Percentiles rank a stretch among this genome's conserved stretches.
These are phyloP conservation scores for Coemansia sp. DNA, from an alignment of 192 early-diverging fungal species.

Conservation along the genomic window DNA sequence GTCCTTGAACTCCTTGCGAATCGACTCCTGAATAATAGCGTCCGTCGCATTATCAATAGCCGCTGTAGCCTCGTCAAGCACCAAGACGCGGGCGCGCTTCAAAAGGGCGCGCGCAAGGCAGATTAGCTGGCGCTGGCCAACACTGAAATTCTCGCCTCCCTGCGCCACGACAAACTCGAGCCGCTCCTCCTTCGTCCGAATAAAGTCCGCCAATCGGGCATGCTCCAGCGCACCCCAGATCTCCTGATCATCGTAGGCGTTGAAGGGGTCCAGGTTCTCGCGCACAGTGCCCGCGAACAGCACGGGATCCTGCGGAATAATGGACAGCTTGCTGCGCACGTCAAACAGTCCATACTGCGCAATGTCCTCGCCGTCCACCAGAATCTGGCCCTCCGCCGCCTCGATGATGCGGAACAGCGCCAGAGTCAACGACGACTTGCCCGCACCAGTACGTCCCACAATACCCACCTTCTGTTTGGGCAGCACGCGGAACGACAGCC, in stretches of 20 bases:
- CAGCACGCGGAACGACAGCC: constrained; percentile 33
- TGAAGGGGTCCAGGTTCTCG: constrained; percentile 81
- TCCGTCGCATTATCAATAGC: constrained; percentile 52
- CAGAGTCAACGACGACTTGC: constrained; percentile 73
- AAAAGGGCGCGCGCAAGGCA: constrained; percentile 79
- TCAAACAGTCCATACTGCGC: constrained; percentile 70
- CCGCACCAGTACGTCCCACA: constrained; percentile 72
- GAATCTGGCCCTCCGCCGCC: constrained; percentile 62
- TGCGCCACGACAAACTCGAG: constrained; percentile 37
- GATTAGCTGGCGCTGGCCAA: constrained; percentile 83
- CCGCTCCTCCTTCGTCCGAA: constrained; percentile 21
- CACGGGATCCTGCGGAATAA: constrained; percentile 81
- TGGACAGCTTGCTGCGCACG: constrained; percentile 69
- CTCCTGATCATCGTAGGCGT: constrained; percentile 62
- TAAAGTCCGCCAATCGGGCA: constrained; percentile 52
- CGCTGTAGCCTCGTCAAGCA: constrained; percentile 71
- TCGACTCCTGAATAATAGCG: constrained; percentile 61
- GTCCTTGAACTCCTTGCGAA: constrained; percentile 61
- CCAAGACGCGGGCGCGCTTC: constrained; percentile 63
- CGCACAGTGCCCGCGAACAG: constrained; percentile 74
- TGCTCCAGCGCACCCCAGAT: constrained; percentile 67
- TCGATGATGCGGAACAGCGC: constrained; percentile 79
- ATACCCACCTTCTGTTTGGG: constrained; percentile 64
- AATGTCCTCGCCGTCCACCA: constrained; percentile 79
- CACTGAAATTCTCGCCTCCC: constrained; percentile 77